phyloP scores from a whole-genome alignment of 495 filamentous ascomycete genomes.

The Friedmanniomyces endolithicus region DNA sequence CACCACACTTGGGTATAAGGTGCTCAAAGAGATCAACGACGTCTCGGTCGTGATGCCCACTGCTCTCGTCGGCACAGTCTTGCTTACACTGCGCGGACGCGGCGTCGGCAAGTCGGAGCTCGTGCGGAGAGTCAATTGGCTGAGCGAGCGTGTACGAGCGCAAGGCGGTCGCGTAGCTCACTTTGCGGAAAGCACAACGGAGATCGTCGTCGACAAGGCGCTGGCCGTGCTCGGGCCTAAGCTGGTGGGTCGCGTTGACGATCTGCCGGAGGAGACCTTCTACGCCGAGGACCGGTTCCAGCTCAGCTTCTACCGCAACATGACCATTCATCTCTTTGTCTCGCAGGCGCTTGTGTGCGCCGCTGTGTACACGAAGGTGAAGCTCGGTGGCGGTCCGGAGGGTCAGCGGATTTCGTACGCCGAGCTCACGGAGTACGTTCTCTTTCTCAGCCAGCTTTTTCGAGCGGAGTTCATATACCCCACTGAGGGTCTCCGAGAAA shows the following conservation, averaged over 20 bases:
- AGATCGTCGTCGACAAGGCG: conserved; percentile 73
- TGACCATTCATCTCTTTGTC: conserved; percentile 97
- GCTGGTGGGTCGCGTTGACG: conserved; percentile 66
- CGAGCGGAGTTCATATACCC: conserved; percentile 95
- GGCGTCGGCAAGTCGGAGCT: conserved; percentile 83
- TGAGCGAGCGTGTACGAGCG: conserved; percentile 64
- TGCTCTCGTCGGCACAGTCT: conserved; percentile 82
- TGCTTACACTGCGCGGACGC: conserved; percentile 80
- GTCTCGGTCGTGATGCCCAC: conserved; percentile 98
- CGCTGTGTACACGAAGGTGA: conserved; percentile 79
- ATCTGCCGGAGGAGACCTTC: conserved; percentile 75
- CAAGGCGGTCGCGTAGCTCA: conserved; percentile 88
- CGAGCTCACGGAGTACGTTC: conserved; percentile 60
- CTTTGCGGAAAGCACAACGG: conserved; percentile 67
- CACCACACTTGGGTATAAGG: conserved; percentile 75
- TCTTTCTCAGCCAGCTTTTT: conserved; percentile 87
- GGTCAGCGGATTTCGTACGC: conserved; percentile 66
- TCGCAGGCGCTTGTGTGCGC: conserved; percentile 78
- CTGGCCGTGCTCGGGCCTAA: conserved; percentile 82
- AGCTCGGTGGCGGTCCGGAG: conserved; percentile 70
- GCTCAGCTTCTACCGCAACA: conserved; percentile 93
- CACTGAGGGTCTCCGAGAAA: conserved; percentile 63
- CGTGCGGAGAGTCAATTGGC: conserved; percentile 79
- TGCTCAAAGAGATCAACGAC: conserved; percentile 85
- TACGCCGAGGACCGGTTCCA: conserved; percentile 91